Base-by-base conservation (phyloP, 2,329 filamentous ascomycete species). In the Stagonosporopsis vannaccii region DNA sequence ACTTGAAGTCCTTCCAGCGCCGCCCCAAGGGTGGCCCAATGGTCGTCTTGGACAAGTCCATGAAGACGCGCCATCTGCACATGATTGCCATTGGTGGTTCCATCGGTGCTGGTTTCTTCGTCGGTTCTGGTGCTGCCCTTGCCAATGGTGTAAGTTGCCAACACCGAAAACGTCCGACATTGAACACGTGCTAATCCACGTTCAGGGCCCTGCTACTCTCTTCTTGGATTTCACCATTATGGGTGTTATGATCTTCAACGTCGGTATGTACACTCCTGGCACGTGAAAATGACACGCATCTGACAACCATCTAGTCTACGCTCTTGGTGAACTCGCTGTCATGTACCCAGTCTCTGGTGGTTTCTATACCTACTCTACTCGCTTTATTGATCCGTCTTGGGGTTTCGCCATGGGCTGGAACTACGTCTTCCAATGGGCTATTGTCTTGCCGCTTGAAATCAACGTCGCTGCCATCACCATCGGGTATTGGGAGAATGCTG, bases 61-160 rank as follows among this genome's bases (percentile, higher is more conserved):
- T 87, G 78, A 82, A 84, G 77, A 77, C 78, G 47, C 82, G 84
- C 61, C 84, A 87, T 73, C 74, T 87, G 63, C 82, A 87, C 80
- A 97, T 97, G 94, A 97, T 97, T 81, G 94, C 94, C 13, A 96
- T 86, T 37, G 84, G 84, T 68, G 84, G 84, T 56, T 85, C 84
- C 28, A 87, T 87, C 52, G 84, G 84, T 72, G 84, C 84, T 70
- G 84, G 84, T 77, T 85, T 87, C 78, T 87, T 86, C 71, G 84
- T 86, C 68, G 84, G 84, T 65, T 85, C 84, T 32, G 84, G 84
- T 63, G 69, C 75, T 62, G 84, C 84, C 42, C 74, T 86, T n/a
- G 68, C 68, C 59, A 79, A 75, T 54, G 84, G 84, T 75, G 81
- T 80, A 75, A 70, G 78, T 32, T 32, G 15, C 6, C 6, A 12